Evolutionary conservation across 768 basidiomycete species (phyloP), one percentile per base, ranked within the genome.

Genomic region (Tulasnella sp.): DNA sequence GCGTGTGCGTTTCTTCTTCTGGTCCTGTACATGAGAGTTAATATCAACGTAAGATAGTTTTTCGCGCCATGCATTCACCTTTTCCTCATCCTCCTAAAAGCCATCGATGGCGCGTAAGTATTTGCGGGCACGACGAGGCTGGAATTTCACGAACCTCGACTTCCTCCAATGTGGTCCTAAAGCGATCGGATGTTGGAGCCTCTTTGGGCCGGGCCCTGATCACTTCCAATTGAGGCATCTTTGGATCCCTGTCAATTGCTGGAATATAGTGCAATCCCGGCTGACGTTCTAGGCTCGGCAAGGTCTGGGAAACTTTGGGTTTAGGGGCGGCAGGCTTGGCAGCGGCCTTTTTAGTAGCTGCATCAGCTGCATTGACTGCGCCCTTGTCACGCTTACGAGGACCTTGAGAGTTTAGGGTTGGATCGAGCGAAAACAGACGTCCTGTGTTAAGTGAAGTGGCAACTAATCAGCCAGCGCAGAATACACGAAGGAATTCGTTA

Each of bases 41-140:
- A n/a, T 27, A 19, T 7, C 26, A 5, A 27, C 26, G 45, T 5
- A n/a, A 10, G 19, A 21, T 7, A 4, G 19, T 7, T 61, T 13
- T 21, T 7, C 29, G 17, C 21, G 26, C 61, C 3, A 77, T 78
- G 32, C 80, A 84, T 67, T 85, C 85, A 51, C n/a, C n/a, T n/a
- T n/a, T n/a, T 87, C 88, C 51, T 85, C 84, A 0, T 80, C 83
- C 43, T 89, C 85, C 65, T 87, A 8, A 26, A 58, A n/a, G n/a
- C n/a, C n/a, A n/a, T n/a, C n/a, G n/a, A n/a, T n/a, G n/a, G n/a
- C n/a, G n/a, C n/a, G n/a, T n/a, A n/a, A 19, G 23, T 5, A n/a
- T 4, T 51, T 50, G 43, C 26, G 23, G 47, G 17, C 29, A 19
- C 13, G 11, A 34, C 15, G 11, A 10, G 48, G 34, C 48, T 32